These are phyloP conservation scores for Solanum virginianum DNA, from an alignment of 257 asterid species.

Conservation along the genomic window DNA sequence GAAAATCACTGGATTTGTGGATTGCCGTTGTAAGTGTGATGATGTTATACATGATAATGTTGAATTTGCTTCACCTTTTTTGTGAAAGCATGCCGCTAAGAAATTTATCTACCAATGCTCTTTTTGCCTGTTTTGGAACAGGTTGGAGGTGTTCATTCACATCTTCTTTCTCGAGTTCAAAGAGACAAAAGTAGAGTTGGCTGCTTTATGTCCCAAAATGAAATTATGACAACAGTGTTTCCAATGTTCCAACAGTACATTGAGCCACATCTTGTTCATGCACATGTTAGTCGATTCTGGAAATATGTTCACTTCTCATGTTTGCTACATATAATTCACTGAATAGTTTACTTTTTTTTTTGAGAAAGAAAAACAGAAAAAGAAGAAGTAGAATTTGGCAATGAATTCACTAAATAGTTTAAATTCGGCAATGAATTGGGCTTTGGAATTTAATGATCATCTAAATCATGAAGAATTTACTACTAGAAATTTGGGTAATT, in stretches of 20 bases:
- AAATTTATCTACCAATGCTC: conserved; percentile 1
- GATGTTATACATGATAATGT: neutral
- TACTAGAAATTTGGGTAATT: neutral
- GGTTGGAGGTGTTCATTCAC: conserved; percentile 99
- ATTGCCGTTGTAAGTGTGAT: conserved; percentile 89
- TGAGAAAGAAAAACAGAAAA: too few species aligned
- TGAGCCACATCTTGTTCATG: conserved; percentile 99
- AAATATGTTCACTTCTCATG: neutral
- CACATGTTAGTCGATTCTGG: conserved; percentile 63
- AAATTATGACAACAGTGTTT: conserved; percentile 88
- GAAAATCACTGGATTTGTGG: conserved; percentile 89
- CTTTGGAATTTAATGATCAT: neutral
- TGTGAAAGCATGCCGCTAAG: neutral
- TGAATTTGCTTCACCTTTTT: neutral
- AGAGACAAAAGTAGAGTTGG: conserved; percentile 93
- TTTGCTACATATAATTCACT: neutral
- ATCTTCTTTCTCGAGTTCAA: conserved; percentile 94
- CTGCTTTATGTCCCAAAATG: conserved; percentile 83
- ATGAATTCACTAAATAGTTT: neutral
- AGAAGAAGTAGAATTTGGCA: too few species aligned
- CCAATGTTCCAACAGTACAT: conserved; percentile 99
- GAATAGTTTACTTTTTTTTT: neutral
- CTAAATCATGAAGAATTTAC: neutral
- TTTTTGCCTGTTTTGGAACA: conserved; percentile 26
- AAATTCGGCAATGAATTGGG: neutral